Evolutionary conservation across 352 stramenopile species (phyloP), one percentile per base, ranked within the genome.

Genomic region (Sclerospora graminicola): DNA sequence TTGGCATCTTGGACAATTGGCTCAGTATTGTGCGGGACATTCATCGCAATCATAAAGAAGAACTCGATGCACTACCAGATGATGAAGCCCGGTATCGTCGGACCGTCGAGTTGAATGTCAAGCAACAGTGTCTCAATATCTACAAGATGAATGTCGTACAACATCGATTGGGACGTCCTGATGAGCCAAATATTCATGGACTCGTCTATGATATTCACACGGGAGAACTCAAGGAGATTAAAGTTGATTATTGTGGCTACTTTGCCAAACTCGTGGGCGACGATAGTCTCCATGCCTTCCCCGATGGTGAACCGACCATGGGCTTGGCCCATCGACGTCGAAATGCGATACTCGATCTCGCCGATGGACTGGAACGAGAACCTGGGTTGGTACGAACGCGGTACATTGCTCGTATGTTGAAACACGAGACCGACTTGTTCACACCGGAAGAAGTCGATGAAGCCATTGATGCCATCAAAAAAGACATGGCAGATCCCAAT

Each of bases 1-100:
- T 89, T 7, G 77, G 80, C 0, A 57, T 92, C 36, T 57, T 97
- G 1, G 86, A 95, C 60, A 90, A 91, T 48, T 97, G 89, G 87
- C 58, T 96, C 16, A 67, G 75, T 42, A 94, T 86, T 48, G 93
- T 97, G 31, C 75, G 84, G 3, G 86, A 96, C 38, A 66, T 60
- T 11, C 46, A 59, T 28, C 55, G 55, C n/a, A 55, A 57, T 4
- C 50, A 64, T 32, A 48, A 64, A 34, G 45, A 52, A 5, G 56
- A 65, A 27, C 51, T 65, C 14, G 45, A 60, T 13, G 51, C 57
- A 8, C 20, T 62, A 8, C 53, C 57, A 9, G 60, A 26, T 0
- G 57, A 67, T 4, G 48, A 67, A 7, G 57, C 53, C 20, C 57
- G 57, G 26, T 63, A 67, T 34, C 57, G 57, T 19, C 57, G 69